Evolutionary conservation across 2,329 filamentous ascomycete species (phyloP).

Genomic region (Hymenoscyphus repandus): DNA sequence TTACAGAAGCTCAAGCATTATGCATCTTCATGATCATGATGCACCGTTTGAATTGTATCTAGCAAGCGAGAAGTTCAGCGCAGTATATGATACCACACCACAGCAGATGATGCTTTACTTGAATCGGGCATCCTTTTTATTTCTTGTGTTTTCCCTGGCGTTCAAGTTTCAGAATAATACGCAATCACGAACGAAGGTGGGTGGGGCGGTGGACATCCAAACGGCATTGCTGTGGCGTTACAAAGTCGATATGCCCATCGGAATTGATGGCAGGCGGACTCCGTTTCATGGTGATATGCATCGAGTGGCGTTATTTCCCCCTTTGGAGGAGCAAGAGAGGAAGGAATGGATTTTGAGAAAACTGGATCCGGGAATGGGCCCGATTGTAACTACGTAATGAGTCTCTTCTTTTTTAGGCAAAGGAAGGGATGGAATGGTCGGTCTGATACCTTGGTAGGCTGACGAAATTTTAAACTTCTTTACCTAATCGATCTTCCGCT

Average conservation of each 20-base stretch:
- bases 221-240: conserved; percentile 7
- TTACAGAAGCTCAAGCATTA: conserved; percentile 1
- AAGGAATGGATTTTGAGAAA: too few relatives aligned
- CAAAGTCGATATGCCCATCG: background rate
- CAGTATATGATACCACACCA: conserved; percentile 2
- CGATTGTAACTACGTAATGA: too few relatives aligned
- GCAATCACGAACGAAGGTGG: conserved; percentile 5
- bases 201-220: background rate
- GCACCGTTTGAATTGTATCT: conserved; percentile 2
- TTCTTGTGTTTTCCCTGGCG: background rate
- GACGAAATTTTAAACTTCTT: too few relatives aligned
- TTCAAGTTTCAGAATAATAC: conserved; percentile 7
- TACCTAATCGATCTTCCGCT: too few relatives aligned
- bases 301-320: too few relatives aligned
- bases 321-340: too few relatives aligned
- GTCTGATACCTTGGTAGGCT: too few relatives aligned
- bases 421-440: too few relatives aligned
- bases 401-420: too few relatives aligned
- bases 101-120: conserved; percentile 1
- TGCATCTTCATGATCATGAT: conserved; percentile 2
- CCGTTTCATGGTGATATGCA: too few relatives aligned
- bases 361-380: too few relatives aligned
- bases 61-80: conserved; percentile 4
- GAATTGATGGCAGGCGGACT: too few relatives aligned
- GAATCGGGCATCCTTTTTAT: conserved; percentile 1